Evolutionary conservation across 495 filamentous ascomycete genomes (phyloP), one percentile per base, ranked within the genome.

Genomic region (Coniosporium apollinis): DNA sequence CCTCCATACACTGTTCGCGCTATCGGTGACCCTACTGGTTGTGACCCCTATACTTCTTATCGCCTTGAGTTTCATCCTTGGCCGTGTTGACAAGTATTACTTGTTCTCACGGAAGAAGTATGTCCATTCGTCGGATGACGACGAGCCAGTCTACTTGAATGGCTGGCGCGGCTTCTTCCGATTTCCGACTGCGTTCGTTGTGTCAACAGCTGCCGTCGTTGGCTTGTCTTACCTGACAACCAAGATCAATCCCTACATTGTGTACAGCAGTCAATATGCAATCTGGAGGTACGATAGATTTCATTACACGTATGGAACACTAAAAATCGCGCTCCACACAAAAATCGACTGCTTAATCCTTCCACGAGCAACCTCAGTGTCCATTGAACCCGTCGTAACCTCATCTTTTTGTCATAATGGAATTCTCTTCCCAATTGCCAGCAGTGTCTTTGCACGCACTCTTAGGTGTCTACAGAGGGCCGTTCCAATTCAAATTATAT

Each of bases 201-300:
- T 81, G 14, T 72, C 86, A 4, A 76, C 71, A 1, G 78, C 66
- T 2, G 64, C 79, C 8, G 65, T 74, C 1, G 53, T 89, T n/a
- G 82, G 70, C 1, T 56, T 80, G 37, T 81, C 79, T 7, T 83
- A 78, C 46, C 55, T 96, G 43, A 44, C 91, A 24, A 68, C 65
- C 17, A 91, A 84, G 55, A 50, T 85, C 49, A 96, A 97, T 47
- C 85, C 86, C 3, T 66, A 75, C 41, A 82, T 96, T 44, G 59
- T 87, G 13, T 89, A 94, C 55, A 82, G 82, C 53, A 86, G 76
- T 45, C 66, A 72, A 40, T 94, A 85, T 44, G 67, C 82, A 2
- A 81, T 94, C 0, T 54, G 38, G 58, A 49, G 42, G 48, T 54
- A 42, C n/a, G n/a, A n/a, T n/a, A n/a, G n/a, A n/a, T n/a, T n/a